Conservation (phyloP, 2,329 filamentous ascomycete genomes). For the Rhinocladiella similis region DNA sequence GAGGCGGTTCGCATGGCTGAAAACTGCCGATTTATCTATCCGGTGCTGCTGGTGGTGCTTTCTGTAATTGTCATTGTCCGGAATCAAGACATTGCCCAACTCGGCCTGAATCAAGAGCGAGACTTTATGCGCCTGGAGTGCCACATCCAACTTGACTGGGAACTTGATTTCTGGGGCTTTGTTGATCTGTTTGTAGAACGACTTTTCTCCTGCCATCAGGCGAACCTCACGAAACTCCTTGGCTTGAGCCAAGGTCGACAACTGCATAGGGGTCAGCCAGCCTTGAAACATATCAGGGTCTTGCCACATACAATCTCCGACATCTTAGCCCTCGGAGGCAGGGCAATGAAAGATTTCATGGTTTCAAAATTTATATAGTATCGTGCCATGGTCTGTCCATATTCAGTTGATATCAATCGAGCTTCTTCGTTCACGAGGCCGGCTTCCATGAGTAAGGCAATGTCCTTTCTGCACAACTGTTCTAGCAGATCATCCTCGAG, state of each 20-base stretch:
- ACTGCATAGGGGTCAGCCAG: constrained; percentile 44
- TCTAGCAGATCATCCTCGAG: constrained; percentile 65
- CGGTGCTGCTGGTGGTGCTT: constrained; percentile 48
- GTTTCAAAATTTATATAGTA: constrained; percentile 80
- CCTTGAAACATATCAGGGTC: neutral
- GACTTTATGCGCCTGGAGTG: constrained; percentile 69
- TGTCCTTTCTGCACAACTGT: constrained; percentile 68
- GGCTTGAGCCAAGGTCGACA: constrained; percentile 66
- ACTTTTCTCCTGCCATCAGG: constrained; percentile 68
- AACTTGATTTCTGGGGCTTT: constrained; percentile 67
- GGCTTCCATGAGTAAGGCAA: constrained; percentile 62
- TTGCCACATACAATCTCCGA: constrained; percentile 64
- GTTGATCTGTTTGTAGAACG: constrained; percentile 71
- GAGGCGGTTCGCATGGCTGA: constrained; percentile 68
- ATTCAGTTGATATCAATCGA: constrained; percentile 65
- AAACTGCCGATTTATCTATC: constrained; percentile 61
- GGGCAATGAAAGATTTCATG: constrained; percentile 68
- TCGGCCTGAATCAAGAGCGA: constrained; percentile 76
- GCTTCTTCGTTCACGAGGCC: constrained; percentile 55
- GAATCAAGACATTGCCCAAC: constrained; percentile 66
- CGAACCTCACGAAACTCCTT: constrained; percentile 72
- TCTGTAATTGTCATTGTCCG: constrained; percentile 57
- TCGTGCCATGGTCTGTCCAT: constrained; percentile 77
- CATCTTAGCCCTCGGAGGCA: constrained; percentile 61
- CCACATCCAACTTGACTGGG: constrained; percentile 67